A percentile compares a stretch with the other conserved stretches of the same genome.
These are phyloP conservation scores for Ogataea nonfermentans DNA, from an alignment of 805 yeast genomes.

Conservation along the genomic window DNA sequence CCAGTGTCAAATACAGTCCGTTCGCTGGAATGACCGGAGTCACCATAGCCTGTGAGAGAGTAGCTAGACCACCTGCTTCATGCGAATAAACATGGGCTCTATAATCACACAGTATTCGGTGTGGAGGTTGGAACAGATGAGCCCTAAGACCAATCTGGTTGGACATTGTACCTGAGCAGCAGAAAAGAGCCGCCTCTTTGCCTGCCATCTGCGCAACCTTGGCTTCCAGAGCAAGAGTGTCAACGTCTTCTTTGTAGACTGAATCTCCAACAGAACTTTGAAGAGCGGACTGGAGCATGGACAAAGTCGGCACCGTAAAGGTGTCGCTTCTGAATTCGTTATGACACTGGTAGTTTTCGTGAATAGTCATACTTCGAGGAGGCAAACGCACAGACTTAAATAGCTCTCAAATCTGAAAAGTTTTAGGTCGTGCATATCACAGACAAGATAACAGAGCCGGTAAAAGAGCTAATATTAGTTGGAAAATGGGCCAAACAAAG, in stretches of 20 bases:
- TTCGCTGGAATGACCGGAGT: slow-evolving; percentile 74
- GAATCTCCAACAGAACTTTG: slow-evolving; percentile 73
- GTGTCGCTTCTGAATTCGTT: slow-evolving; percentile 73
- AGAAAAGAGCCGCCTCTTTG: slow-evolving; percentile 73
- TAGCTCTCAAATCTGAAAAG: slow-evolving; percentile 11
- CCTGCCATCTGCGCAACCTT: slow-evolving; percentile 68
- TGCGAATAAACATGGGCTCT: slow-evolving; percentile 77
- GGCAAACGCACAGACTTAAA: slow-evolving; percentile 1
- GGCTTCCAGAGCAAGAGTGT: slow-evolving; percentile 62
- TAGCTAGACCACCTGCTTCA: slow-evolving; percentile 89
- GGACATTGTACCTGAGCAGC: slow-evolving; percentile 84
- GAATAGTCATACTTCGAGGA: slow-evolving; percentile 12
- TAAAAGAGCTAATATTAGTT: too few relatives aligned
- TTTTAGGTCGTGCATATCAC: slow-evolving; percentile 12
- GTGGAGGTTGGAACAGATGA: slow-evolving; percentile 74
- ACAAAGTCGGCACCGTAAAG: slow-evolving; percentile 78
- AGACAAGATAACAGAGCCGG: slow-evolving; percentile 2
- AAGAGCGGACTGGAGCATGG: slow-evolving; percentile 62
- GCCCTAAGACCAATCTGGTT: slow-evolving; percentile 82
- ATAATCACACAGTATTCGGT: slow-evolving; percentile 74
- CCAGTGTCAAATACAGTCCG: slow-evolving; percentile 71
- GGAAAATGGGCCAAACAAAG: too few relatives aligned
- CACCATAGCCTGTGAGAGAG: slow-evolving; percentile 86
- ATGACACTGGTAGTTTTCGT: slow-evolving; percentile 19
- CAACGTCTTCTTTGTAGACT: slow-evolving; percentile 76